Evolutionary conservation across 2,329 filamentous ascomycete genomes (phyloP).

Genomic region (Trichoderma sp.): DNA sequence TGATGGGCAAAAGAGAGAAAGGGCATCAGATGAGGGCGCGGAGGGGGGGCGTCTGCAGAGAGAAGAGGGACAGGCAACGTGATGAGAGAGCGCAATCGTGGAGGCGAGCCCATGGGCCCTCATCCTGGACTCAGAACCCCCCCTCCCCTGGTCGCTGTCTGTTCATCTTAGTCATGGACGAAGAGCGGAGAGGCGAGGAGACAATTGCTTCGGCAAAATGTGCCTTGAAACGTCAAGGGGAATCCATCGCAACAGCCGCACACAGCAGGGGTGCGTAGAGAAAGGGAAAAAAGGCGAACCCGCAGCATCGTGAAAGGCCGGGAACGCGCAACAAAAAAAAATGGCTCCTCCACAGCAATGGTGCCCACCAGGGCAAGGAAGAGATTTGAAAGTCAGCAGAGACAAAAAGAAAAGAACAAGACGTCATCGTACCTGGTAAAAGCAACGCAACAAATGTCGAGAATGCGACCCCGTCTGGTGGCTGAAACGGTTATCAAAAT

Average conservation of each 20-base stretch:
- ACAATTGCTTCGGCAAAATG: constrained; percentile 18
- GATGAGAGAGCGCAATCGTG: constrained; percentile 5
- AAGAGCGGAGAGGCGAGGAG: neutral
- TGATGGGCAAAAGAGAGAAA: constrained; percentile 5
- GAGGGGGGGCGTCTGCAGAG: constrained; percentile 8
- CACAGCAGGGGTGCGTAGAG: neutral
- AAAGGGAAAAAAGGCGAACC: neutral
- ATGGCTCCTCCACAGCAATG: neutral
- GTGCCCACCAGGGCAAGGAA: neutral
- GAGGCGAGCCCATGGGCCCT: constrained; percentile 8
- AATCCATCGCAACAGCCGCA: constrained; percentile 21
- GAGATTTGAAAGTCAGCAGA: no score
- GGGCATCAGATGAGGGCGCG: neutral
- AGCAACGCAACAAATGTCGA: neutral
- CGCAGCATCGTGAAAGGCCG: constrained; percentile 12
- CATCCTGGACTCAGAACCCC: no score
- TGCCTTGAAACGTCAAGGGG: constrained; percentile 18
- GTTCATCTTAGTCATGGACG: constrained; percentile 16
- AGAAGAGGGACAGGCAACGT: neutral
- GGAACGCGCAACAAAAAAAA: neutral
- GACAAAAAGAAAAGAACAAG: neutral
- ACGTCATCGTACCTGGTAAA: constrained; percentile 11
- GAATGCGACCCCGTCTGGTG: constrained; percentile 10
- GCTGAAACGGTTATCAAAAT: constrained; percentile 22
- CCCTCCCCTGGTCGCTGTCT: constrained; percentile 1